Base-by-base conservation (phyloP, 2,329 filamentous ascomycete genomes). In the Pseudohalonectria lignicola region DNA sequence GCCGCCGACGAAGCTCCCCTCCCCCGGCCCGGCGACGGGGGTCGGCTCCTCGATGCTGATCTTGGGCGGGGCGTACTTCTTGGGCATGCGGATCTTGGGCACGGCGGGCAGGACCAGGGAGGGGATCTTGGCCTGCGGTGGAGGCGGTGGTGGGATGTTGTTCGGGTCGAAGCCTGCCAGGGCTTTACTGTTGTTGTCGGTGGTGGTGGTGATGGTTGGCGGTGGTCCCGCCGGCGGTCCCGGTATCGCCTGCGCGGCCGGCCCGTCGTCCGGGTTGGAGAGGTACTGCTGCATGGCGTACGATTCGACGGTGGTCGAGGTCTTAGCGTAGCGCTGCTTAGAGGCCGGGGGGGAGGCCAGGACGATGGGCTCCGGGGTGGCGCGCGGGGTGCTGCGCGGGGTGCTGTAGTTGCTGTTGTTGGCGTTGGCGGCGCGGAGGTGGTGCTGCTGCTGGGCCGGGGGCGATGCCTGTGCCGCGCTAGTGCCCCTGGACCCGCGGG, bases 241-340 rank as follows among this genome's bases (percentile, higher is more conserved):
- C 11, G 46, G 47, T 10, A 48, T 26, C 2, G 31, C 20, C 25
- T 32, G 10, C 30, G 31, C 5, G 45, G 13, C 6, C 9, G 29
- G 36, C 19, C 29, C 32, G 36, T 58, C 53, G 2, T 54, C 52
- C 2, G 52, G 45, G 0, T 56, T 52, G 9, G 45, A 51, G 0
- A 64, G 49, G 43, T 68, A 67, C 1, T 53, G 44, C 15, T 60
- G 54, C 15, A 57, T 34, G 1, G 62, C 54, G 42, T 60, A 64
- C 0, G 48, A 39, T 31, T 56, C 53, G 1, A 51, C 29, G 7
- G 16, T 15, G 23, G 5, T 25, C 23, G 15, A 19, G 8, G 26
- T 41, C 36, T 32, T 34, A 5, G 12, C 30, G 36, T 28, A 41
- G 10, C 31, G 40, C 12, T 28, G 25, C 17, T 34, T 28, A 12